Percentiles rank a stretch among this genome's conserved stretches.
Evolutionary conservation across 768 basidiomycete species (phyloP).

Genomic region (Asterophora lycoperdoides): DNA sequence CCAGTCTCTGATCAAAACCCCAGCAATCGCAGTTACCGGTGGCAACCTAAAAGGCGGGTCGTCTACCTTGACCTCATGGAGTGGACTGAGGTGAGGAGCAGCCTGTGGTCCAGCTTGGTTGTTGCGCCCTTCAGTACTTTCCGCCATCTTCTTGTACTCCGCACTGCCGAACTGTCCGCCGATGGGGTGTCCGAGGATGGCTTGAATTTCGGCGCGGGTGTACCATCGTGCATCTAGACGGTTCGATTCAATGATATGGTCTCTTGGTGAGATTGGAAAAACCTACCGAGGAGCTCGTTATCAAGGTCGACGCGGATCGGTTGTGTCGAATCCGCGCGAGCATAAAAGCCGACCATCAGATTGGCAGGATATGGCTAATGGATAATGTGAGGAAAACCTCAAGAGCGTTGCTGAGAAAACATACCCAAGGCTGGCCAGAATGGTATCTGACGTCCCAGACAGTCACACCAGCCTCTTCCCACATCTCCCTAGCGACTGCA

Average conservation of each 20-base stretch:
- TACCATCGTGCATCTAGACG: constrained; percentile 84
- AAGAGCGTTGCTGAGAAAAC: neutral
- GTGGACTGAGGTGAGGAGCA: constrained; percentile 11
- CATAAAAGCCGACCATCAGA: constrained; percentile 89
- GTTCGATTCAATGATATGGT: neutral
- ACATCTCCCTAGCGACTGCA: constrained; percentile 86
- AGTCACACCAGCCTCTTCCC: constrained; percentile 93
- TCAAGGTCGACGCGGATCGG: constrained; percentile 84
- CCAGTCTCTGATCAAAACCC: constrained; percentile 84
- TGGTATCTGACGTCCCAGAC: constrained; percentile 84
- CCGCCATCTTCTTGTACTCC: constrained; percentile 49
- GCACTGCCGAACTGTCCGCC: constrained; percentile 45
- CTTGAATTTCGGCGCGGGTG: constrained; percentile 65
- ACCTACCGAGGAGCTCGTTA: constrained; percentile 87
- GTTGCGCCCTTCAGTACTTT: constrained; percentile 33
- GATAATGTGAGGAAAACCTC: constrained; percentile 1
- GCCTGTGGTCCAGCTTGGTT: constrained; percentile 12
- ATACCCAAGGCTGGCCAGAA: constrained; percentile 82
- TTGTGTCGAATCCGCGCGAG: constrained; percentile 66
- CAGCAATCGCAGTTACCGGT: constrained; percentile 72
- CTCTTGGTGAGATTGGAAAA: neutral
- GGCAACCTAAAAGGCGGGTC: constrained; percentile 71
- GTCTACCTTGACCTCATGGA: constrained; percentile 23
- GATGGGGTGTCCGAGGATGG: constrained; percentile 52
- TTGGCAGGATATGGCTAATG: constrained; percentile 83